Base-by-base conservation (phyloP, 495 filamentous ascomycete species). In the Cryomyces minteri region DNA sequence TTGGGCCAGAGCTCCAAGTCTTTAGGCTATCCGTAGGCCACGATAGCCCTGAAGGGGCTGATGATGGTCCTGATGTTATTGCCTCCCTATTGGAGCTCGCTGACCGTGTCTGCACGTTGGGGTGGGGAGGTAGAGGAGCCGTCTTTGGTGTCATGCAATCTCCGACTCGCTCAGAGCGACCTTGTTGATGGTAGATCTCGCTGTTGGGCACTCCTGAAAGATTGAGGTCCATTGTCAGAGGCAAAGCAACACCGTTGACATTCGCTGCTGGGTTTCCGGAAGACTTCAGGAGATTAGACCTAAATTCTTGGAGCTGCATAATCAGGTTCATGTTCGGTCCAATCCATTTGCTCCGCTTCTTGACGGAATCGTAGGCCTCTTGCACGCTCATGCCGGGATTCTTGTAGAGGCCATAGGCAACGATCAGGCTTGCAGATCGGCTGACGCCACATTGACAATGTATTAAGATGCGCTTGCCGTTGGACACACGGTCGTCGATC, bases 251-350 rank as follows among this genome's bases (percentile, higher is more conserved):
- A 51, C 55, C 29, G 51, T 45, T 29, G 32, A 30, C 6, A 43
- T 40, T 4, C 46, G 45, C 5, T 52, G 53, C 14, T 49, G 50
- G 9, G 55, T 51, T 14, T 51, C 11, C n/a, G 55, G 55, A 7
- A 51, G 47, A 11, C 18, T 25, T 25, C 4, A 70, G 53, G 6
- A 86, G 63, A 49, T 77, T 73, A 51, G 77, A 76, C 48, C 83
- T 74, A 62, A 94, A 98, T 57, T 98, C 90, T 36, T 92, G 88
- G 43, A 98, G 68, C 60, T 90, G 88, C 64, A 95, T 96, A 61
- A 98, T 94, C 34, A 98, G 67, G 51, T 83, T 86, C 90, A 98
- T 98, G 58, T 98, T 98, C 1, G 90, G 90, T 10, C 87, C 88
- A 44, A 98, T 93, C 90, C 90, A 98, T 51, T 73, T 76, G 57